Percentiles rank a stretch among this genome's conserved stretches.
These are phyloP conservation scores for Thermothelomyces thermophilus DNA, from an alignment of 2,329 filamentous ascomycete genomes.

Conservation along the genomic window DNA sequence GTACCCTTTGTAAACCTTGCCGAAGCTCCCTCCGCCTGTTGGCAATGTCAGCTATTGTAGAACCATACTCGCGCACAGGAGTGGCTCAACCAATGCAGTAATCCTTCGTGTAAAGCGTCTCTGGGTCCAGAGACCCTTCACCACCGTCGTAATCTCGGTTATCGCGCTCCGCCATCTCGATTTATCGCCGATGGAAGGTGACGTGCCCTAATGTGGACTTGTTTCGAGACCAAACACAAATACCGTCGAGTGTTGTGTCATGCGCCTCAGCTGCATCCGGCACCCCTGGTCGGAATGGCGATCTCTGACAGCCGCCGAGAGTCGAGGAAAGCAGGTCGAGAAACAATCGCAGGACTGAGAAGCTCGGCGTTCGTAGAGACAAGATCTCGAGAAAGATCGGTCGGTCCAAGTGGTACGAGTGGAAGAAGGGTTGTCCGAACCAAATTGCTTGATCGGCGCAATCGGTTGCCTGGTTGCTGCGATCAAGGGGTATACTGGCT, in stretches of 20 bases:
- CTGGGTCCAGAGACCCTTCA: conserved; percentile 67
- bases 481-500: neutral
- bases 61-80: neutral
- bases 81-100: conserved; percentile 66
- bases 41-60: conserved; percentile 21
- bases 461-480: neutral
- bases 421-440: no score
- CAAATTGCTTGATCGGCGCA: neutral
- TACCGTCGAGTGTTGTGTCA: neutral
- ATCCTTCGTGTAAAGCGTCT: conserved; percentile 88
- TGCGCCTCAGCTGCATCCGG: neutral
- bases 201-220: neutral
- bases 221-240: neutral
- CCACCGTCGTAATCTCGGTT: conserved; percentile 40
- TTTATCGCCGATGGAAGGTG: neutral
- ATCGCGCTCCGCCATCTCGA: conserved; percentile 40
- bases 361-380: no score
- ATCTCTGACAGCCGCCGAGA: neutral
- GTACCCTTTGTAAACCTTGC: conserved; percentile 97
- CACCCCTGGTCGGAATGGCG: neutral
- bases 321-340: neutral
- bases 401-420: neutral
- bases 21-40: conserved; percentile 89
- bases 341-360: neutral
- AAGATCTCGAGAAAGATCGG: neutral